These are phyloP conservation scores for Fusarium citri DNA, from an alignment of 2,329 filamentous ascomycete genomes.

Conservation along the genomic window DNA sequence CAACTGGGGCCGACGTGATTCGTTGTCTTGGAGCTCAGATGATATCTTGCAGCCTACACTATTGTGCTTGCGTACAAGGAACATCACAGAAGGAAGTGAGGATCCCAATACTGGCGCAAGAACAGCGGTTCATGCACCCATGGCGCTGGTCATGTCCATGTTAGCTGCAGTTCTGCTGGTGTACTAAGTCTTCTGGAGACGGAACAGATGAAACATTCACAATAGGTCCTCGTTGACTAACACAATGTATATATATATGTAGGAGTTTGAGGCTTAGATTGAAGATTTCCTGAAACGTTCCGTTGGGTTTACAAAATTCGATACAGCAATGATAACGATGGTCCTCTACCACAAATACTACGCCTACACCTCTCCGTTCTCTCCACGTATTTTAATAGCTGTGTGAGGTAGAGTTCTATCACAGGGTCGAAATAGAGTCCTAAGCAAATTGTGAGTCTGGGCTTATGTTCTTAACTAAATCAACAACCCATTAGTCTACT, in stretches of 20 bases:
- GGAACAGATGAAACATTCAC: background rate
- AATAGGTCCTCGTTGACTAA: background rate
- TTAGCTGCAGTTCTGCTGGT: slow-evolving; percentile 1
- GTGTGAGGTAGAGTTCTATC: background rate
- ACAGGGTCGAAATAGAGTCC: background rate
- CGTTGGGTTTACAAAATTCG: background rate
- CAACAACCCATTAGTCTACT: background rate
- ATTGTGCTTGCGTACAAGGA: slow-evolving; percentile 22
- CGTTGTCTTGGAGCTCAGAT: background rate
- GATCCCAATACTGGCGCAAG: slow-evolving; percentile 16
- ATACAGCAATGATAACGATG: background rate
- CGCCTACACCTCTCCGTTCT: background rate
- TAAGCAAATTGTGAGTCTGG: background rate
- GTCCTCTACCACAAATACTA: background rate
- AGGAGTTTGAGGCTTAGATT: background rate
- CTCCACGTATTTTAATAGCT: background rate
- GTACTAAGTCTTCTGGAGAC: background rate
- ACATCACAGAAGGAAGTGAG: slow-evolving; percentile 19
- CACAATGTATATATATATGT: background rate
- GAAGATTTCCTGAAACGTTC: background rate
- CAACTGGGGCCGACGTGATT: slow-evolving; percentile 13
- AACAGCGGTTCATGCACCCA: background rate
- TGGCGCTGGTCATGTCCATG: background rate
- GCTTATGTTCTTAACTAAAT: background rate
- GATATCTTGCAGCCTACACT: slow-evolving; percentile 18